Evolutionary conservation across 2,329 filamentous ascomycete species (phyloP).

Genomic region (Colletotrichum aenigma): DNA sequence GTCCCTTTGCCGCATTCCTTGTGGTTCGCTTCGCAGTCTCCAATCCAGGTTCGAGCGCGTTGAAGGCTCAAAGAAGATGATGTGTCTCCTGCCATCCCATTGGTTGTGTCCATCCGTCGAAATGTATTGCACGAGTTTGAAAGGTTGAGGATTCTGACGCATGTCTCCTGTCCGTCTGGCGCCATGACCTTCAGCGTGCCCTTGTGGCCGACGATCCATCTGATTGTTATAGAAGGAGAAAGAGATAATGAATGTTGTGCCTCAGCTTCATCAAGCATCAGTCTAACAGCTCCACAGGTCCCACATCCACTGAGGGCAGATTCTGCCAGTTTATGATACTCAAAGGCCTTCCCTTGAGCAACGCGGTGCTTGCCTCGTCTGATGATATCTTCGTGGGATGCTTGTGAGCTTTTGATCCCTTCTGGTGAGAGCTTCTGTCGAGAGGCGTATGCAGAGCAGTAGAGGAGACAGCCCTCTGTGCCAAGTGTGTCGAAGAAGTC

Average conservation of each 20-base stretch:
- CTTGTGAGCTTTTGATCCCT: background rate
- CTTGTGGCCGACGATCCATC: background rate
- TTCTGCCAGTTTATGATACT: background rate
- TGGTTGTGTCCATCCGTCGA: background rate
- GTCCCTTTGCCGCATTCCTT: background rate
- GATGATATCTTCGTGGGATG: background rate
- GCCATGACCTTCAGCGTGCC: background rate
- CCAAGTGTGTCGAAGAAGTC: background rate
- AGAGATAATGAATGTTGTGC: accelerated
- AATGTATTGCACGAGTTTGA: background rate
- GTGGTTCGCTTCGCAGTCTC: background rate
- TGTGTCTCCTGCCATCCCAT: background rate
- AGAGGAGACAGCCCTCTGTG: background rate
- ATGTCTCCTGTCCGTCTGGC: background rate
- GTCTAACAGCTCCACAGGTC: background rate
- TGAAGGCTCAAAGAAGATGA: background rate
- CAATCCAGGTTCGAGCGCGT: background rate
- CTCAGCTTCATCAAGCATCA: background rate
- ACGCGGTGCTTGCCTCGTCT: background rate
- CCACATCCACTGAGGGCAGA: background rate
- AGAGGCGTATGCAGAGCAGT: background rate
- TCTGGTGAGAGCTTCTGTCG: background rate
- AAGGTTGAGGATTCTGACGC: background rate
- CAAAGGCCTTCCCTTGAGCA: background rate
- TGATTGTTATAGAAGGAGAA: background rate